These are phyloP conservation scores for Fusarium armeniacum DNA, from an alignment of 2,329 filamentous ascomycete genomes.

Conservation along the genomic window DNA sequence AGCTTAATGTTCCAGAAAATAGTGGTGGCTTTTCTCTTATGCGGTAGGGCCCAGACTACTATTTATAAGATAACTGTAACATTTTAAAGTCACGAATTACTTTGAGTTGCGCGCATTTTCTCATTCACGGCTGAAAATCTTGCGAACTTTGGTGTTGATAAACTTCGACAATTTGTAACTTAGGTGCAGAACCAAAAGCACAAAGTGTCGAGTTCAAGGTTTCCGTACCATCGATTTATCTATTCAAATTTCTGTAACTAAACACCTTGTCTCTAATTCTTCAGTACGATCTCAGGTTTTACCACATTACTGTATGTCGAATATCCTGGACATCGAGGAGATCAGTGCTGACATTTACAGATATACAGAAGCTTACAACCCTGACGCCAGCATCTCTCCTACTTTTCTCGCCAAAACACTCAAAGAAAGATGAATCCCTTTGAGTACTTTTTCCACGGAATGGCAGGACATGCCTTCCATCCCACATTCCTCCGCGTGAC, in stretches of 20 bases:
- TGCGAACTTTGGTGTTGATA: slow-evolving; percentile 2
- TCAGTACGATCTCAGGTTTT: too few species aligned
- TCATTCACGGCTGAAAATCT: too few species aligned
- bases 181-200: background rate
- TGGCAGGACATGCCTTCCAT: background rate
- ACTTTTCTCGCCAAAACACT: background rate
- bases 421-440: background rate
- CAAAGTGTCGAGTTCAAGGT: background rate
- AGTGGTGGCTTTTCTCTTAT: background rate
- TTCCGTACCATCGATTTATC: too few species aligned
- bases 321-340: background rate
- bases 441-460: slow-evolving; percentile 1
- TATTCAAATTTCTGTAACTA: background rate
- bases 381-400: background rate
- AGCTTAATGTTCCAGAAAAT: background rate
- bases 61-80: background rate
- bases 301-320: background rate
- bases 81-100: background rate
- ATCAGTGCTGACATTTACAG: background rate
- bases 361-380: background rate
- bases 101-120: background rate
- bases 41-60: too few species aligned
- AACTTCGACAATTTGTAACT: background rate
- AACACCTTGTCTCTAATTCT: background rate
- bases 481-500: background rate